Base-by-base conservation (phyloP, 2,329 filamentous ascomycete genomes). In the Penicillium sp. region DNA sequence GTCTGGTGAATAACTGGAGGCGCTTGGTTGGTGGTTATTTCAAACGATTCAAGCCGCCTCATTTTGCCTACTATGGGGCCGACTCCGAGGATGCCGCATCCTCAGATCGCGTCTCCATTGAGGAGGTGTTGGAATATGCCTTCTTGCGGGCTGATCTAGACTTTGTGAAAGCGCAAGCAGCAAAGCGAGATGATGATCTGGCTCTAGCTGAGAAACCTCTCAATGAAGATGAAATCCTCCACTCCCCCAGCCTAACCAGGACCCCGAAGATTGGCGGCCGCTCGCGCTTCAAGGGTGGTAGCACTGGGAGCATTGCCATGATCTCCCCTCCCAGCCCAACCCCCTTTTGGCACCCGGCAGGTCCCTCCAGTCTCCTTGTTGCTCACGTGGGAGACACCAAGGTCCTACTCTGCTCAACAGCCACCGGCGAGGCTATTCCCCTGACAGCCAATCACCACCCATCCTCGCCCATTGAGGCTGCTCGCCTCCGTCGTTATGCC, bases 341-440 rank as follows among this genome's bases (percentile, higher is more conserved):
- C 0, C 95, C 95, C 0, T 99, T 96, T 76, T 99, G 95, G 95
- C 91, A 98, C 68, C 95, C 95, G 0, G 85, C 88, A 4, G 89
- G 92, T 0, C 89, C 91, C 3, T 92, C 90, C 0, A 96, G 92
- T 0, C 78, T 99, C 35, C 78, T 96, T 16, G 88, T 92, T 7
- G 92, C 92, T 0, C 95, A 99, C 72, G 92, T 97, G 2, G 95
- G 95, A 59, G 95, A 99, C 73, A 97, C 92, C 1, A 87, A 95
- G 52, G 88, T 97, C 59, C 80, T 99, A 3, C 85, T 99, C 31
- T 98, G 93, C 77, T 88, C 92, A 54, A 96, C 93, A 0, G 83
- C 84, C 14, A 93, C 91, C 1, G 95, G 95, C 7, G 81, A 87
- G 45, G 88, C 93, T 1, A 84, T 90, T 2, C 90, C 93, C 0